Conservation (phyloP, 306 rosid genomes). For the Macrotyloma uniflorum region DNA sequence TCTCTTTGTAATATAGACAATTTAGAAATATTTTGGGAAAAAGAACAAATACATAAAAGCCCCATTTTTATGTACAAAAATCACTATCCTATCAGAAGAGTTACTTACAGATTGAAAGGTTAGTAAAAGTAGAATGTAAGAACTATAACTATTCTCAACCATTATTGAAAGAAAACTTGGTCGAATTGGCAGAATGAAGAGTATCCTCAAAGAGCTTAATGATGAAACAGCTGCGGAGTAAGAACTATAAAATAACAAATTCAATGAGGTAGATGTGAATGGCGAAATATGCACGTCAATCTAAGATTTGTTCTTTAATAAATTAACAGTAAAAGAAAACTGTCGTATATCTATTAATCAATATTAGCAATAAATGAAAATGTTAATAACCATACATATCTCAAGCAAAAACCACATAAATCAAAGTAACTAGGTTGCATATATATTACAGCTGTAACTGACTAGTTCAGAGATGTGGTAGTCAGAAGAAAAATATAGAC, state of each 20-base stretch:
- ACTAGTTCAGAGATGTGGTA: not conserved
- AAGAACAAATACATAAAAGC: not conserved
- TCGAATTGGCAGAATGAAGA: not conserved
- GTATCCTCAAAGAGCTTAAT: not conserved
- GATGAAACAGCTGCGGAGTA: not conserved
- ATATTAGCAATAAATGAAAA: not conserved
- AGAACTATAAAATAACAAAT: not conserved
- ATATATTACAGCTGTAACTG: not conserved
- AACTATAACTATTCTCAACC: not conserved
- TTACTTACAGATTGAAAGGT: not conserved
- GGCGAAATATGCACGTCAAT: not conserved
- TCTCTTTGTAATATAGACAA: not conserved
- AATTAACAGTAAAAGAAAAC: not conserved
- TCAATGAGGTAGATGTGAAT: not conserved
- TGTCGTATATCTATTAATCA: not conserved
- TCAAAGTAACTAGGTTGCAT: not conserved
- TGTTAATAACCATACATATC: not conserved
- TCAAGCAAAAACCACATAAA: not conserved
- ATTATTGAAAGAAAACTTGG: not conserved
- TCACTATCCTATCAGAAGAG: not conserved
- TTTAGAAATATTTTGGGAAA: not conserved
- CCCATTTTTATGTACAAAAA: not conserved
- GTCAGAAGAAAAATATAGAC: not conserved
- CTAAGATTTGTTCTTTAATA: not conserved
- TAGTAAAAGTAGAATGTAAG: not conserved